phyloP scores from a whole-genome alignment of 1,284 basidiomycete species.

The Leucoagaricus sp. region DNA sequence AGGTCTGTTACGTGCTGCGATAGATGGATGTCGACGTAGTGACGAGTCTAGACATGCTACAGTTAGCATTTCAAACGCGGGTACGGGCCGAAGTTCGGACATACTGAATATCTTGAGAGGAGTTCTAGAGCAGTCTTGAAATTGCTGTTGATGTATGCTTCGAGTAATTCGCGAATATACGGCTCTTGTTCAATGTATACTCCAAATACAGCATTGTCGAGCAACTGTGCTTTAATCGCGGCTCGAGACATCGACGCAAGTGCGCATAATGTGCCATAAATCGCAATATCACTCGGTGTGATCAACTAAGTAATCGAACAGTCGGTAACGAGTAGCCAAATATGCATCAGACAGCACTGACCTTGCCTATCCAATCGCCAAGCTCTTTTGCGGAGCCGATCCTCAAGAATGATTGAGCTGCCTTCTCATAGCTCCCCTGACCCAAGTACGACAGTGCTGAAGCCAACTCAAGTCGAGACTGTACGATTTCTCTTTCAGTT shows the following conservation, averaged over 20 bases:
- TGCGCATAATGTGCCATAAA: constrained; percentile 81
- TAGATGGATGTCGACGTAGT: constrained; percentile 77
- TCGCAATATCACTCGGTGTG: constrained; percentile 77
- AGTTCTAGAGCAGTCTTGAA: constrained; percentile 81
- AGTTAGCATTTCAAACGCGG: background rate
- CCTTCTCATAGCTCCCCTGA: constrained; percentile 72
- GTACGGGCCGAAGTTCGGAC: constrained; percentile 24
- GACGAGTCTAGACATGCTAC: constrained; percentile 54
- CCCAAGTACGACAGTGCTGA: constrained; percentile 74
- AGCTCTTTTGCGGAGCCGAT: constrained; percentile 65
- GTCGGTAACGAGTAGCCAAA: background rate
- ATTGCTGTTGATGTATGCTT: constrained; percentile 79
- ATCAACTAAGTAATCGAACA: constrained; percentile 51
- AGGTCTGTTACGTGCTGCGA: constrained; percentile 61
- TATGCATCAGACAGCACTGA: constrained; percentile 24
- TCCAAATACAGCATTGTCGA: constrained; percentile 72
- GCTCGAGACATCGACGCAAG: constrained; percentile 74
- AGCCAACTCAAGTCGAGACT: constrained; percentile 80
- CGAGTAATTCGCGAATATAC: constrained; percentile 80
- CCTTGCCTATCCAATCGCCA: constrained; percentile 73
- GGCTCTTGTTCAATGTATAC: constrained; percentile 85
- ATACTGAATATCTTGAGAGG: constrained; percentile 70
- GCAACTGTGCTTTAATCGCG: constrained; percentile 66
- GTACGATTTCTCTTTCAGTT: constrained; percentile 62
- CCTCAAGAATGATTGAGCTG: constrained; percentile 69